Base-by-base conservation (phyloP, 352 stramenopile genomes). In the Pythium rishiriense region DNA sequence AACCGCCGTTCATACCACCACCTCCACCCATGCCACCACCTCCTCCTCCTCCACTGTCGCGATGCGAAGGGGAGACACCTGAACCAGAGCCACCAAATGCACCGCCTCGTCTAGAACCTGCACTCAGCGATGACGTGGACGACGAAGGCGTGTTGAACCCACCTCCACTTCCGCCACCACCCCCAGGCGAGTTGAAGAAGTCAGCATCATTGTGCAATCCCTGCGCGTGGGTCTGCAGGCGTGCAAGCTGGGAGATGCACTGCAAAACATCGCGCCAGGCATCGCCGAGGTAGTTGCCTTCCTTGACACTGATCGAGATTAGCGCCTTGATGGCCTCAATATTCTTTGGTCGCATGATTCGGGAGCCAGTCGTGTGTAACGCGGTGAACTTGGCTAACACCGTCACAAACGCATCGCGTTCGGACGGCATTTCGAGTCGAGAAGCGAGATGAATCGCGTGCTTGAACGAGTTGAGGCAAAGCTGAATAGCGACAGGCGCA, bases 251-350 rank as follows among this genome's bases (percentile, higher is more conserved):
- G 5, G 95, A 99, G 58, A 99, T 97, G 66, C 94, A 98, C 66
- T 98, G 95, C 24, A 99, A 72, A 53, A 99, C 97, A 33, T 94
- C 85, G 31, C 86, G 81, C 98, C 98, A 99, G 45, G 92, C 97
- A 63, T 99, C 96, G 24, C 91, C 92, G 14, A 99, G 79, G 68
- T 98, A 97, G 72, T 99, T 97, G 41, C 96, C 97, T 70, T 99
- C 97, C 64, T 98, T 96, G 11, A 99, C 85, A 10, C 96, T 97
- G 70, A 99, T 97, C 12, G 85, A 97, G 21, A 99, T 88, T 4
- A 99, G 77, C 45, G 97, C 96, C 58, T 97, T 93, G 71, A 99
- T 98, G 39, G 95, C 97, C 52, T 98, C 94, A 59, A 99, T 97
- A 76, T 99, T 97, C 79, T 99, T 99, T 17, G 85, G 83, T 21